Evolutionary conservation across 2,329 filamentous ascomycete species (phyloP).

Genomic region (Coniochaeta ligniaria): DNA sequence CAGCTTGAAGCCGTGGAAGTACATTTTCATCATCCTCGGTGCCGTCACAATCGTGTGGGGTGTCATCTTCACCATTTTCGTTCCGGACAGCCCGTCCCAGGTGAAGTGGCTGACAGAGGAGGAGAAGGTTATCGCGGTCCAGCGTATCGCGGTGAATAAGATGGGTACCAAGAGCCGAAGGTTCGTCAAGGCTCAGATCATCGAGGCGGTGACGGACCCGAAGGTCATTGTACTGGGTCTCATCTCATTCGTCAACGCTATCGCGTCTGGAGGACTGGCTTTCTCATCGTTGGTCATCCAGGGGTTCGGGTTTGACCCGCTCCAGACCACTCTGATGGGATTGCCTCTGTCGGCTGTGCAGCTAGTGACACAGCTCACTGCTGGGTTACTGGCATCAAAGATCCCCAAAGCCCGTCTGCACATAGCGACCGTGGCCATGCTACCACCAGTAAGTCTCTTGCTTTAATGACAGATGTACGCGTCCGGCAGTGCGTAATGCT

Average conservation of each 20-base stretch:
- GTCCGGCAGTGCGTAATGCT: too few relatives aligned
- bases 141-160: slow-evolving; percentile 52
- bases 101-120: slow-evolving; percentile 62
- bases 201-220: slow-evolving; percentile 53
- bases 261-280: slow-evolving; percentile 16
- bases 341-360: slow-evolving; percentile 16
- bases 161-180: slow-evolving; percentile 51
- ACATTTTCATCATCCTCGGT: slow-evolving; percentile 60
- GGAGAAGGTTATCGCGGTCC: slow-evolving; percentile 57
- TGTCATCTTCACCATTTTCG: slow-evolving; percentile 53
- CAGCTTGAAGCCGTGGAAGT: slow-evolving; percentile 58
- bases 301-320: slow-evolving; percentile 16
- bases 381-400: slow-evolving; percentile 11
- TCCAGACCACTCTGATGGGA: slow-evolving; percentile 17
- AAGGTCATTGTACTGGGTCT: slow-evolving; percentile 43
- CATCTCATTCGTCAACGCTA: slow-evolving; percentile 17
- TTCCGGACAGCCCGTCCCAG: slow-evolving; percentile 65
- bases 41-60: slow-evolving; percentile 56
- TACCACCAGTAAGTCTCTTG: slow-evolving; percentile 15
- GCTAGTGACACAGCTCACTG: slow-evolving; percentile 14
- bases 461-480: background rate
- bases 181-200: slow-evolving; percentile 38
- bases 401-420: slow-evolving; percentile 18
- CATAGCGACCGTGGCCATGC: slow-evolving; percentile 21
- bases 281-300: slow-evolving; percentile 18